Base-by-base conservation (phyloP, 371 early-diverging fungal species). In the Apophysomyces ossiformis region DNA sequence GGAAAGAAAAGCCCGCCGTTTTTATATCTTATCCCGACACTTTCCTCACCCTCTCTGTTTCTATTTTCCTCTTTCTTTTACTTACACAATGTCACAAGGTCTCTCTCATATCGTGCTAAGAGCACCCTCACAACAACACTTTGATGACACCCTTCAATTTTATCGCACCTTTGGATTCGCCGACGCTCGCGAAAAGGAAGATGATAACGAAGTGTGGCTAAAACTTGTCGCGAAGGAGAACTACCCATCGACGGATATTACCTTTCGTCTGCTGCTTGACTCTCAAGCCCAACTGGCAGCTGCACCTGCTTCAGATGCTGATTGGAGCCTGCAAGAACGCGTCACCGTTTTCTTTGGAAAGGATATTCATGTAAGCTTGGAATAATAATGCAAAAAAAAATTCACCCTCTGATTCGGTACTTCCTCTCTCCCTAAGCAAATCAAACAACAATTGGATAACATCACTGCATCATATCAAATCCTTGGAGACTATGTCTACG, bases 31-130 rank as follows among this genome's bases (percentile, higher is more conserved):
- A 50, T 50, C 21, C 54, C 54, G 54, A 50, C 54, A 5, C 9
- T 50, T 50, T 26, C 54, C 13, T 15, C 36, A 18, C 37, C 67
- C 44, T 68, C 38, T 60, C 37, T 36, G 32, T 35, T 26, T 58
- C 41, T 46, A 54, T 61, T 63, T 54, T 63, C 21, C 32, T 66
- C 15, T 59, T 58, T 47, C 38, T 57, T 44, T 56, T 7, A 16
- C 38, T 26, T 26, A 26, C 41, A 61, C 11, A 21, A 61, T 65
- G 60, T 61, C 63, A 21, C 65, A 73, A 65, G 77, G 77, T 32
- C 83, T 90, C 57, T 89, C 89, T 16, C 88, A 89, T 67, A 66
- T 89, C 59, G 78, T 81, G 21, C 72, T 89, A 12, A 75, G 76
- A 58, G 87, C 89, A 15, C 69, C 77, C 26, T 66, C 64, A 43